phyloP scores from a whole-genome alignment of 192 early-diverging fungal species.

The Kickxella alabastrina region DNA sequence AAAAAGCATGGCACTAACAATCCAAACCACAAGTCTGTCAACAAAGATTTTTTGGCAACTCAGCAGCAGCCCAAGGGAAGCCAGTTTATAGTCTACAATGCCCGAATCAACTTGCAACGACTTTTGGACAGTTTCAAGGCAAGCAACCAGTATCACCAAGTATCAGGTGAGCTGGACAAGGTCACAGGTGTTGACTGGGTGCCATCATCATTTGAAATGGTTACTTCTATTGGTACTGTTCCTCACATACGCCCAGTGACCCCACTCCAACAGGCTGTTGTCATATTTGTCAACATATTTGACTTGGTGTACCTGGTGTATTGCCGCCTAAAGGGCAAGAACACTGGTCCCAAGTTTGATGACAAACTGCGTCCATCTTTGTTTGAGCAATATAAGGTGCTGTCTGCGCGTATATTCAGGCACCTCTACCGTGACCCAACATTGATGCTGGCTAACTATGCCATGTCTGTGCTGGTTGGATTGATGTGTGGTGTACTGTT shows the following conservation, averaged over 20 bases:
- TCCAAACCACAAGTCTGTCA: neutral
- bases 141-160: constrained; percentile 7
- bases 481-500: constrained; percentile 55
- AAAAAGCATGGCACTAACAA: too few species aligned
- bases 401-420: constrained; percentile 50
- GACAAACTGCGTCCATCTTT: constrained; percentile 35
- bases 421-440: constrained; percentile 38
- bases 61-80: neutral
- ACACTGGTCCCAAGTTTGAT: neutral
- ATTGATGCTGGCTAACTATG: constrained; percentile 43
- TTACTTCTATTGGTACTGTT: constrained; percentile 20
- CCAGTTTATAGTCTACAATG: constrained; percentile 24
- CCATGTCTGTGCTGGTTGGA: constrained; percentile 34
- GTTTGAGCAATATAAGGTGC: constrained; percentile 49
- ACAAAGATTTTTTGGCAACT: neutral
- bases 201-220: constrained; percentile 30
- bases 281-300: constrained; percentile 37
- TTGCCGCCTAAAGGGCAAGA: constrained; percentile 1
- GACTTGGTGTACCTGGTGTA: constrained; percentile 20
- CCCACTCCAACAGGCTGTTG: constrained; percentile 31
- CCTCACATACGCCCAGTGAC: constrained; percentile 35
- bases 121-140: constrained; percentile 20
- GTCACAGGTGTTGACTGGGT: constrained; percentile 23
- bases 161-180: constrained; percentile 11
- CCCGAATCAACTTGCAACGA: constrained; percentile 16